Evolutionary conservation across 208 protist species (phyloP).

Genomic region (Crithidia expoeki): DNA sequence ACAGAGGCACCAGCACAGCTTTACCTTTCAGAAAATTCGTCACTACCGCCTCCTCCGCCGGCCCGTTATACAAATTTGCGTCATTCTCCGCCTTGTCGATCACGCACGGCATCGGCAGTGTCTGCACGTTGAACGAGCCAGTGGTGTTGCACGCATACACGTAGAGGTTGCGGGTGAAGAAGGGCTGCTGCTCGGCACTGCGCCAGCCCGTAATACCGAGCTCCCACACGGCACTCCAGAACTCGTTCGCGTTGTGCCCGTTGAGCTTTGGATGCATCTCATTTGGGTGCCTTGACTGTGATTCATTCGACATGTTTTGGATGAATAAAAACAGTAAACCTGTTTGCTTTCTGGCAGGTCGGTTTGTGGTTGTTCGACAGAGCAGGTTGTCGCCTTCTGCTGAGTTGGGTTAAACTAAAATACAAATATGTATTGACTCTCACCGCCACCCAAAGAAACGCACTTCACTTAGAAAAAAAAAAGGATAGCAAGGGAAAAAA

Average conservation of each 20-base stretch:
- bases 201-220: conserved; percentile 45
- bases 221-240: conserved; percentile 56
- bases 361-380: background rate
- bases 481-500: no score
- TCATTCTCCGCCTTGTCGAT: conserved; percentile 20
- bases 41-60: conserved; percentile 42
- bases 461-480: no score
- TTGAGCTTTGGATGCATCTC: conserved; percentile 1
- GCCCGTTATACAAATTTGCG: conserved; percentile 22
- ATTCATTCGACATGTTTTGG: background rate
- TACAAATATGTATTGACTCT: no score
- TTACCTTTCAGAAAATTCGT: conserved; percentile 39
- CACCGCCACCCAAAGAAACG: no score
- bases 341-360: background rate
- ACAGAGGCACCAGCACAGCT: conserved; percentile 58
- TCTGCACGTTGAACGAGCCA: background rate
- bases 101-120: conserved; percentile 18
- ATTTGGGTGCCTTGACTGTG: background rate
- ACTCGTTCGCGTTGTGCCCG: conserved; percentile 38
- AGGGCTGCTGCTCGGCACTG: conserved; percentile 26
- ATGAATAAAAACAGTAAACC: background rate
- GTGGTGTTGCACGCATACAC: conserved; percentile 27
- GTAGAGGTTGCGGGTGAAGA: conserved; percentile 59
- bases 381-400: no score
- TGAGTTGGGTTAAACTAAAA: no score